Evolutionary conservation across 768 basidiomycete genomes (phyloP).

Genomic region (Tylopilus vinaceipallidus): DNA sequence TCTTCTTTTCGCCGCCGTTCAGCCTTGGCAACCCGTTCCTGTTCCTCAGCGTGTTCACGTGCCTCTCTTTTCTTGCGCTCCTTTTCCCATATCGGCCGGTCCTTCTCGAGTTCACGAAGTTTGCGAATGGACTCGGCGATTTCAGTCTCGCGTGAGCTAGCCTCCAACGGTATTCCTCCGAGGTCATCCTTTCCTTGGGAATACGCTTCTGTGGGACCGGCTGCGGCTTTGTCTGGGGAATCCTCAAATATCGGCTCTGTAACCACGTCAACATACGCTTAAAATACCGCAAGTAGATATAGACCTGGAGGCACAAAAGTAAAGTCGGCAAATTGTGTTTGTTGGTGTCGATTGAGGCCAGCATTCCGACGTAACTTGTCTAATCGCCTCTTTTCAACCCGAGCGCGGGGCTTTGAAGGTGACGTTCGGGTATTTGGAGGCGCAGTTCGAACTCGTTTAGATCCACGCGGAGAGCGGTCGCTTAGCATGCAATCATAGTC

Average conservation of each 20-base stretch:
- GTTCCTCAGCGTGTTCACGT: slow-evolving; percentile 43
- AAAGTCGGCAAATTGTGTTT: slow-evolving; percentile 38
- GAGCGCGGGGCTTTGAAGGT: slow-evolving; percentile 40
- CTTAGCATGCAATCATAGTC: slow-evolving; percentile 28
- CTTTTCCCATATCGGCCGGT: slow-evolving; percentile 61
- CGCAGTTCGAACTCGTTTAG: slow-evolving; percentile 51
- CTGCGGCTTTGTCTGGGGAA: slow-evolving; percentile 11
- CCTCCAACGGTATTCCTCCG: slow-evolving; percentile 19
- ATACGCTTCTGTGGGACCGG: slow-evolving; percentile 1
- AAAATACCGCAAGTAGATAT: background rate
- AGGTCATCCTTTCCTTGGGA: background rate
- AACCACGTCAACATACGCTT: slow-evolving; percentile 3
- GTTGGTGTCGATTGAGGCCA: slow-evolving; percentile 37
- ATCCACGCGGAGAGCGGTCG: slow-evolving; percentile 24
- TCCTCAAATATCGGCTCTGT: slow-evolving; percentile 11
- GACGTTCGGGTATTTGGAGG: slow-evolving; percentile 44
- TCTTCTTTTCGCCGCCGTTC: slow-evolving; percentile 36
- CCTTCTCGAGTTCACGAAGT: slow-evolving; percentile 63
- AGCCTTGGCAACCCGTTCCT: slow-evolving; percentile 35
- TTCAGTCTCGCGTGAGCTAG: slow-evolving; percentile 38
- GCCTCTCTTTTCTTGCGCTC: slow-evolving; percentile 45
- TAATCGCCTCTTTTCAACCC: slow-evolving; percentile 43
- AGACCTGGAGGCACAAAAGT: slow-evolving; percentile 22
- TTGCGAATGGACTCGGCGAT: slow-evolving; percentile 68
- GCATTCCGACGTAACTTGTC: slow-evolving; percentile 39